Base-by-base conservation (phyloP, 306 rosid species). In the Prunus davidiana region DNA sequence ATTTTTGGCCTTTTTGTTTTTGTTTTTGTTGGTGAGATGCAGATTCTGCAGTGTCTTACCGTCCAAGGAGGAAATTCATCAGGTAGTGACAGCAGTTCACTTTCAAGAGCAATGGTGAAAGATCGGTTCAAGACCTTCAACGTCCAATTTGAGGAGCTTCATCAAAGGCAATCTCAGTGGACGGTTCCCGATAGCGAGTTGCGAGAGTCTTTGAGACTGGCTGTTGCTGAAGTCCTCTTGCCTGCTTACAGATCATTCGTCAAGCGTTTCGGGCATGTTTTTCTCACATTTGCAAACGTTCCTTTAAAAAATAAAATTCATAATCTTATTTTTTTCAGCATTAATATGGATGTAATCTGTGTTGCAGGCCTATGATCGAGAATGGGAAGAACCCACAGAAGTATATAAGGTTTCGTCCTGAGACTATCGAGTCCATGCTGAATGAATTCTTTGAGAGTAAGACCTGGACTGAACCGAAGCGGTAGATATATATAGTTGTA, bases 111-210 rank as follows among this genome's bases (percentile, higher is more conserved):
- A 58, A 18, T 22, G 76, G 82, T 96, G 49, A 96, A 91, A 78
- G 99, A 92, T 50, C 88, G 93, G 79, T 92, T 92, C 82, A 96
- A 92, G 88, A 88, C 91, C 46, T 96, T 96, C 79, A 92, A 96
- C 60, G 11, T 55, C 61, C 99, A 96, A 76, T 88, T 96, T 82
- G 98, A 92, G 69, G 99, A 92, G 80, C 76, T 91, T 73, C 97
- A 96, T 87, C 89, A 87, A 79, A 89, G 98, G 78, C 99, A 92
- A 76, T 90, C 97, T 47, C 98, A 92, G 78, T 92, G 99, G 98
- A 96, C 99, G 41, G 88, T 96, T 82, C 99, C 97, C 2, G 99
- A 96, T 67, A 96, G 90, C 46, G 99, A 96, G 84, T 75, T 96
- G 83, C 92, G 99, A 8, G 99, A 96, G 89, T 92, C 99, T 49